These are phyloP conservation scores for Yarrowia divulgata DNA, from an alignment of 805 yeast species.

Conservation along the genomic window DNA sequence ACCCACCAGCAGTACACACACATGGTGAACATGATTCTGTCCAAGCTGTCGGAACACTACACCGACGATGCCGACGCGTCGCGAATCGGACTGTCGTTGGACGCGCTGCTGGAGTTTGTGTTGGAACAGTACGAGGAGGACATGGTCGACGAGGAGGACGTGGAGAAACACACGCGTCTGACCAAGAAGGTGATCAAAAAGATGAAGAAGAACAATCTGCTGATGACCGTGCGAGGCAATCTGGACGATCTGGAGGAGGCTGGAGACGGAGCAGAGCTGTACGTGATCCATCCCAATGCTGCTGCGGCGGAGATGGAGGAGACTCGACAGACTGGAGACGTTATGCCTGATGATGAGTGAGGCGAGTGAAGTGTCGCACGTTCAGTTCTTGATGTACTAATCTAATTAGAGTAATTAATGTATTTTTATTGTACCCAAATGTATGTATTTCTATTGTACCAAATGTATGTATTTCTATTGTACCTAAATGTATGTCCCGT, in stretches of 20 bases:
- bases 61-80: conserved; percentile 61
- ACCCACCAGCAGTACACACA: conserved; percentile 86
- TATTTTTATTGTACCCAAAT: no score
- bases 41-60: conserved; percentile 64
- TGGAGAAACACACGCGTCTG: conserved; percentile 70
- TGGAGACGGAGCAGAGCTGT: conserved; percentile 41
- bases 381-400: background rate
- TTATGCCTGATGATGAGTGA: conserved; percentile 37
- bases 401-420: conserved; percentile 29
- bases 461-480: no score
- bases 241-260: conserved; percentile 47
- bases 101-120: conserved; percentile 80
- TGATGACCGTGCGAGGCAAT: conserved; percentile 70
- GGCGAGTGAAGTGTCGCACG: no score
- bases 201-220: conserved; percentile 81
- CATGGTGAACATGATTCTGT: conserved; percentile 68
- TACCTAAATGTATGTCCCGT: no score
- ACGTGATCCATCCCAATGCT: conserved; percentile 51
- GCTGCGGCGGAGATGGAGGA: conserved; percentile 37
- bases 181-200: conserved; percentile 82
- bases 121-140: conserved; percentile 74
- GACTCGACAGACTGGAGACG: conserved; percentile 15
- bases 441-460: no score
- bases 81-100: conserved; percentile 68
- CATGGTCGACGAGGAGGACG: conserved; percentile 71